These are phyloP conservation scores for Primulina eburnea DNA, from an alignment of 257 asterid genomes.

Conservation along the genomic window DNA sequence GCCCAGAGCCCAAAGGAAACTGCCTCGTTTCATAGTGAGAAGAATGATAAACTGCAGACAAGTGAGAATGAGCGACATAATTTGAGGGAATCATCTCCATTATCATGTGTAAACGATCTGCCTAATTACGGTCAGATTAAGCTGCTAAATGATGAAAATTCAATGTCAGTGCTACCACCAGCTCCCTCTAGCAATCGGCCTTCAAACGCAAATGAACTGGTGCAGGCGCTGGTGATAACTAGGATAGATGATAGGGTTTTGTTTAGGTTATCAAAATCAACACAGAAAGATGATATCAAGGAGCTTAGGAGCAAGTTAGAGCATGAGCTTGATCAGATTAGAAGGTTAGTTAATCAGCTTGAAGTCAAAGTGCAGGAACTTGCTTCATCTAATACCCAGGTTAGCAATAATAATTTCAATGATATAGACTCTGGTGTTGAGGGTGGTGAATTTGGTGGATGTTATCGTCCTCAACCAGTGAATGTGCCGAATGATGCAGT, in stretches of 20 bases:
- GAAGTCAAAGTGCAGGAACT: constrained; percentile 61
- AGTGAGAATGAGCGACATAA: neutral
- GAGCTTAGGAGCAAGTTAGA: constrained; percentile 53
- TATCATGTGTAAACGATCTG: constrained; percentile 20
- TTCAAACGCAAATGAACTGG: constrained; percentile 25
- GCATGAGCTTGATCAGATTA: constrained; percentile 56
- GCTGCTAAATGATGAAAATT: constrained; percentile 16
- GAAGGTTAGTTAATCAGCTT: constrained; percentile 42
- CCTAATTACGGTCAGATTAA: constrained; percentile 24
- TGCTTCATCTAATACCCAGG: constrained; percentile 36
- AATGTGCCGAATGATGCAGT: constrained; percentile 29
- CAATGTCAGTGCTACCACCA: neutral
- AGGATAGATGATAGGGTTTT: constrained; percentile 58
- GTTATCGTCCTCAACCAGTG: constrained; percentile 36
- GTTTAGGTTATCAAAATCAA: constrained; percentile 46
- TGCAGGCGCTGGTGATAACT: constrained; percentile 43
- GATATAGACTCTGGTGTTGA: constrained; percentile 33
- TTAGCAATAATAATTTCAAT: constrained; percentile 32
- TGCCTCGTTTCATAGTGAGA: constrained; percentile 6
- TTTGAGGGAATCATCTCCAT: constrained; percentile 19
- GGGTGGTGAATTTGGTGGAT: constrained; percentile 37
- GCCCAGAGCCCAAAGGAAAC: neutral
- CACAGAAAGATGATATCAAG: constrained; percentile 47
- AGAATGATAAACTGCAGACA: constrained; percentile 17
- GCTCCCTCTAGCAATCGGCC: constrained; percentile 3